Base-by-base conservation (phyloP, 495 filamentous ascomycete species). In the Echria macrotheca region DNA sequence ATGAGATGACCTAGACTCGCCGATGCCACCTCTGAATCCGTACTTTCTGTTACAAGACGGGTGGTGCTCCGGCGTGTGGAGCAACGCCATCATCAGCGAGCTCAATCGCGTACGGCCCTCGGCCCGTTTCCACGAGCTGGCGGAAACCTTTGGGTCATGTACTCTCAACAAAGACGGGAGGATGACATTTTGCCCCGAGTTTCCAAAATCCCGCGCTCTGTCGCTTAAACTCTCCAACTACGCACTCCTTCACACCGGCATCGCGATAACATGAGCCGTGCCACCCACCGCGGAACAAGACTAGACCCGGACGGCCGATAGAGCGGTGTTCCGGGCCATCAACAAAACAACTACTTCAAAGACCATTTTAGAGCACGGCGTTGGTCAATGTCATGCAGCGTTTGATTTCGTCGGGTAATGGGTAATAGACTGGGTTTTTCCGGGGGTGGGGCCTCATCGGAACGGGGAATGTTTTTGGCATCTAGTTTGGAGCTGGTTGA, bases 41-140 rank as follows among this genome's bases (percentile, higher is more conserved):
- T 78, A 81, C 54, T 88, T 86, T 56, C 67, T 81, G 51, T 66
- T 86, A 11, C 61, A 69, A 11, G 65, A 78, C 51, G 72, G 76
- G 14, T 60, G 74, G 57, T 81, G 78, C 52, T 79, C 76, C 1
- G 84, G 84, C 9, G 72, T 88, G 1, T 88, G 83, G 83, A 86
- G 79, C 60, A 76, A 80, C 5, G 64, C 72, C 6, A 87, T 86
- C 47, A 62, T 86, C 3, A 67, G 73, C 17, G 68, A 72, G 24
- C 69, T 87, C 5, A 64, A 69, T 29, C 61, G 63, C 19, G 69
- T 74, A 14, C 73, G 83, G 18, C 80, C 83, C 0, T 50, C 68
- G 3, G 76, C 76, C 1, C 61, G 64, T 5, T 87, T 77, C 56
- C 66, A 77, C 41, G 76, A 83, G 51, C 72, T 82, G 18, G 58